These are phyloP conservation scores for Pythium monospermum DNA, from an alignment of 352 stramenopile species.

Conservation along the genomic window DNA sequence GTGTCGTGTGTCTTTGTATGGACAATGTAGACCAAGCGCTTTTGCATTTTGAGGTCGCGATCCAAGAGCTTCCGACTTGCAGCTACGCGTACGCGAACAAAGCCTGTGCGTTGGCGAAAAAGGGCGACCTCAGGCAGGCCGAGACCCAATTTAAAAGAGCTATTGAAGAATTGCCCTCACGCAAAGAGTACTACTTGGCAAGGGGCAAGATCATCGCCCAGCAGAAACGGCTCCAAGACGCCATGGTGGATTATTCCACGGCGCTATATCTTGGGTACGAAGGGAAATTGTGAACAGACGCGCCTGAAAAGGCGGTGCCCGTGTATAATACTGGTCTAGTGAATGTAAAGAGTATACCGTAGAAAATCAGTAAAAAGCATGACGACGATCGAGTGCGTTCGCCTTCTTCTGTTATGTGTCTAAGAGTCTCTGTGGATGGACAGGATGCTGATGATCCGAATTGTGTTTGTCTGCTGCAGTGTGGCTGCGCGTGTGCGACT, in stretches of 20 bases:
- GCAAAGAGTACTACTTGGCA: constrained; percentile 62
- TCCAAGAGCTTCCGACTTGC: constrained; percentile 40
- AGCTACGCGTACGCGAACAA: constrained; percentile 72
- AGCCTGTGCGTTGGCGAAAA: constrained; percentile 39
- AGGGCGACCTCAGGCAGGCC: constrained; percentile 31
- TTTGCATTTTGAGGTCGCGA: constrained; percentile 47
- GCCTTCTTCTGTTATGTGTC: not conserved
- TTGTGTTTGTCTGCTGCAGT: too few species aligned
- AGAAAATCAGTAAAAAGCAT: constrained; percentile 1
- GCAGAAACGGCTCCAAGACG: constrained; percentile 70
- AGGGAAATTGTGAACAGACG: constrained; percentile 49
- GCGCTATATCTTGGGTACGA: constrained; percentile 68
- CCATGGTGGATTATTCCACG: constrained; percentile 77
- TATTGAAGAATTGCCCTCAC: constrained; percentile 62
- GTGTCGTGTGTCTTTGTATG: constrained; percentile 40
- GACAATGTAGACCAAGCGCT: constrained; percentile 30
- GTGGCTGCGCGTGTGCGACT: constrained; percentile 15
- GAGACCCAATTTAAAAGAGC: constrained; percentile 58
- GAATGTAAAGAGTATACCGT: too few species aligned
- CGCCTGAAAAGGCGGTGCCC: too few species aligned
- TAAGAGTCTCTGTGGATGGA: not conserved
- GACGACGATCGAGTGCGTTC: constrained; percentile 15
- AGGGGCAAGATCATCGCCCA: constrained; percentile 62
- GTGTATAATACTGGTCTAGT: too few species aligned
- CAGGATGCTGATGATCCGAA: not conserved